phyloP scores from a whole-genome alignment of 2,329 filamentous ascomycete species.

The Xylaria sp. region DNA sequence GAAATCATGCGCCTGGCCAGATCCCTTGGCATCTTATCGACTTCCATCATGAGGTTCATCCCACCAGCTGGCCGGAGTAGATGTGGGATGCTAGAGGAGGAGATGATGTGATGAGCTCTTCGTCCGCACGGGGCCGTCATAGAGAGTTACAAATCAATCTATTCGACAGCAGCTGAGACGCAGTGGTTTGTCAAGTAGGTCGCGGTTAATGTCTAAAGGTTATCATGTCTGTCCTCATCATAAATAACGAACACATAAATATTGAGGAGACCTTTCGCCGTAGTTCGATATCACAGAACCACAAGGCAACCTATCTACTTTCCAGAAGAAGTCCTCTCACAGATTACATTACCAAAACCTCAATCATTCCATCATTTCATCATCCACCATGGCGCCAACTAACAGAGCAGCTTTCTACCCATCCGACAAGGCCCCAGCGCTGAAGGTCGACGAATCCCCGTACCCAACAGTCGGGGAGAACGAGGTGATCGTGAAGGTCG shows the following conservation, averaged over 20 bases:
- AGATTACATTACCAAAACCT: neutral
- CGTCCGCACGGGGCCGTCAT: neutral
- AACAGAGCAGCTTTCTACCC: constrained; percentile 41
- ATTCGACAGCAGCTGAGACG: neutral
- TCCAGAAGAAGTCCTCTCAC: neutral
- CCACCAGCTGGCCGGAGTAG: neutral
- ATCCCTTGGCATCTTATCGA: neutral
- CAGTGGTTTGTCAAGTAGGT: neutral
- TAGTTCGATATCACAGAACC: neutral
- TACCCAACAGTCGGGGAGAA: constrained; percentile 31
- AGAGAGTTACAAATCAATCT: constrained; percentile 23
- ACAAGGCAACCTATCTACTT: neutral
- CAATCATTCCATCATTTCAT: neutral
- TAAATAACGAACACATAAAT: neutral
- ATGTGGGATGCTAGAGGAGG: constrained; percentile 16
- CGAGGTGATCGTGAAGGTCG: constrained; percentile 47
- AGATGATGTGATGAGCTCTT: neutral
- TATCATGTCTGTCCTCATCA: no score
- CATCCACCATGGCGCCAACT: constrained; percentile 35
- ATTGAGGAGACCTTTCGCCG: neutral
- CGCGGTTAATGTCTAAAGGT: neutral
- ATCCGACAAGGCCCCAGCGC: constrained; percentile 30
- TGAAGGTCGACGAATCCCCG: constrained; percentile 31
- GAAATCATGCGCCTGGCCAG: neutral
- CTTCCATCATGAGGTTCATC: neutral